These are phyloP conservation scores for Coelastrella sp. DNA, from an alignment of 139 green algal species.

Conservation along the genomic window DNA sequence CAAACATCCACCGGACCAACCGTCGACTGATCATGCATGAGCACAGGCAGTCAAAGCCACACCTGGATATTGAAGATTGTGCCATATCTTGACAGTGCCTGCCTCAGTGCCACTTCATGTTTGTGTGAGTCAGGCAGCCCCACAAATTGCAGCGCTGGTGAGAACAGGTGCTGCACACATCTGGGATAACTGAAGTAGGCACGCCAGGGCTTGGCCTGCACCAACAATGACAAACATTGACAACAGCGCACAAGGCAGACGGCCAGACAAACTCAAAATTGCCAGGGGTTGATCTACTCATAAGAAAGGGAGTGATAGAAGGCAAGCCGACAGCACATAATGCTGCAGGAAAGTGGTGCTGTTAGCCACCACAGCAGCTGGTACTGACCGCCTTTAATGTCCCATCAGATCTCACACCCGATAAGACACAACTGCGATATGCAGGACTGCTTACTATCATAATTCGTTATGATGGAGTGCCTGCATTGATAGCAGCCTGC, in stretches of 20 bases:
- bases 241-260: background rate
- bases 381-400: no score
- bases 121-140: background rate
- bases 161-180: background rate
- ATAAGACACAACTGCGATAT: no score
- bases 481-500: no score
- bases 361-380: no score
- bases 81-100: slow-evolving; percentile 13
- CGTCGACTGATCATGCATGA: no score
- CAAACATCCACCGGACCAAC: no score
- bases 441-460: no score
- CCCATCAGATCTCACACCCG: no score
- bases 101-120: background rate
- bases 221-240: background rate
- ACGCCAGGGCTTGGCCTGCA: slow-evolving; percentile 1
- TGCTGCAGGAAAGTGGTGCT: background rate
- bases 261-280: no score
- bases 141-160: slow-evolving; percentile 33
- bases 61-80: background rate
- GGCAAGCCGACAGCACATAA: background rate
- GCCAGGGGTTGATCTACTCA: background rate
- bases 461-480: no score
- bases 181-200: slow-evolving; percentile 22
- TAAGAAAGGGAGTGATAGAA: background rate
- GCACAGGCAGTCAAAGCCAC: background rate